Evolutionary conservation across 2,329 filamentous ascomycete species (phyloP).

Genomic region (Penicillium sp.): DNA sequence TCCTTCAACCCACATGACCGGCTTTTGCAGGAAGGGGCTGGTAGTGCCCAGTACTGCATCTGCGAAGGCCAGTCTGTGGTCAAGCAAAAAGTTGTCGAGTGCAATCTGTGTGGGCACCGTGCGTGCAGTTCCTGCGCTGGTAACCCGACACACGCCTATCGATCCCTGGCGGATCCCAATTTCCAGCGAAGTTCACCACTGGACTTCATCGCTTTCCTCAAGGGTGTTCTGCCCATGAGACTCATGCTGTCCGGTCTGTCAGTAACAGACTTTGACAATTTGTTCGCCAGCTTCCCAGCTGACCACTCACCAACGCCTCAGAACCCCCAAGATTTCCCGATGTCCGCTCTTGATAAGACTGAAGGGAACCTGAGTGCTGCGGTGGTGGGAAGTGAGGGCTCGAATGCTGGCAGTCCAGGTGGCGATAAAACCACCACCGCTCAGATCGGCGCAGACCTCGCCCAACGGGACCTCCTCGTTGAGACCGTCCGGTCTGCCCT

Average conservation of each 20-base stretch:
- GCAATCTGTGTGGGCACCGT: slow-evolving; percentile 60
- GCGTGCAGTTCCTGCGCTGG: slow-evolving; percentile 61
- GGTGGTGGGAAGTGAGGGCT: neutral
- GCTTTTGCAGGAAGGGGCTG: slow-evolving; percentile 33
- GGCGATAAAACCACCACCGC: neutral
- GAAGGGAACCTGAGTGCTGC: neutral
- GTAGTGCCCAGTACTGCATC: slow-evolving; percentile 57
- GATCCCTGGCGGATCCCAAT: slow-evolving; percentile 21
- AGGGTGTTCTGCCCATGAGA: slow-evolving; percentile 50
- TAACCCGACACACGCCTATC: slow-evolving; percentile 60
- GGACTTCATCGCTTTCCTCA: slow-evolving; percentile 54
- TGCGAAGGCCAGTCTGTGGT: slow-evolving; percentile 61
- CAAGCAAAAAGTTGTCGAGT: slow-evolving; percentile 52
- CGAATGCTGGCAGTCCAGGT: neutral
- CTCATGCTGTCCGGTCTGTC: slow-evolving; percentile 44
- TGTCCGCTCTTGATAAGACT: neutral
- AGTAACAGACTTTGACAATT: slow-evolving; percentile 30
- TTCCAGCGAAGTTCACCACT: slow-evolving; percentile 46
- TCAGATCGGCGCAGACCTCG: slow-evolving; percentile 1
- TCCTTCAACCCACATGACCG: slow-evolving; percentile 19
- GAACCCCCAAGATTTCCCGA: neutral
- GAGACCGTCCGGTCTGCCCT: slow-evolving; percentile 36
- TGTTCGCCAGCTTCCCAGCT: slow-evolving; percentile 20
- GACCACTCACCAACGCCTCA: slow-evolving; percentile 10
- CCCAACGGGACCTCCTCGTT: slow-evolving; percentile 13